phyloP scores from a whole-genome alignment of 805 yeast species.

The Komagataella ulmi region DNA sequence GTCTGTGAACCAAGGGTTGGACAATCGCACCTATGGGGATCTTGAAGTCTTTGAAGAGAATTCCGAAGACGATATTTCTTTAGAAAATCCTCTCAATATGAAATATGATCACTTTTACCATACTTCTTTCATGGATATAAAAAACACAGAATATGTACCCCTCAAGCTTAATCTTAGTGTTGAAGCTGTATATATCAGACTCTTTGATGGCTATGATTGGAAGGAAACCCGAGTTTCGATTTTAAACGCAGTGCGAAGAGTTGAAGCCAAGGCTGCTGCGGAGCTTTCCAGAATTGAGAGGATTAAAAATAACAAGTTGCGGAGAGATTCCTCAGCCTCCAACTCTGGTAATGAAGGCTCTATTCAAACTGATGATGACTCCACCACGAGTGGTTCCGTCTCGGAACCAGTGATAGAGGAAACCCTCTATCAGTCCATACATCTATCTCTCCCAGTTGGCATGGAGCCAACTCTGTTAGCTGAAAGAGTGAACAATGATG shows the following conservation, averaged over 20 bases:
- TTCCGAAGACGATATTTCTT: constrained; percentile 6
- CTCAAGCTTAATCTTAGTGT: constrained; percentile 16
- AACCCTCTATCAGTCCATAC: constrained; percentile 67
- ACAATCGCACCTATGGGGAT: background rate
- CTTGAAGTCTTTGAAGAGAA: background rate
- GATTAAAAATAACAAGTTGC: background rate
- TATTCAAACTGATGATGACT: constrained; percentile 9
- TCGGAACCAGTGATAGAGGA: constrained; percentile 32
- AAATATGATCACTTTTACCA: constrained; percentile 1
- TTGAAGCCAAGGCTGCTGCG: constrained; percentile 36
- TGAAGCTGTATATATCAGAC: constrained; percentile 26
- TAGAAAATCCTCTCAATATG: background rate
- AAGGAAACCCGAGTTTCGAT: constrained; percentile 58
- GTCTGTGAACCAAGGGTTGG: background rate
- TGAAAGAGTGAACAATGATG: constrained; percentile 36
- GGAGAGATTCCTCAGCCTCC: background rate
- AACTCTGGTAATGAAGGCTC: constrained; percentile 3
- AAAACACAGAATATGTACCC: background rate
- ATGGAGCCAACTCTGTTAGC: constrained; percentile 32
- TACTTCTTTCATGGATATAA: background rate
- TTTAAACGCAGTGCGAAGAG: constrained; percentile 44
- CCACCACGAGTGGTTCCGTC: constrained; percentile 7
- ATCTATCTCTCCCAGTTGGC: constrained; percentile 42
- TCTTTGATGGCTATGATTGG: constrained; percentile 94
- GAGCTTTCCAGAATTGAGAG: constrained; percentile 2